phyloP scores from a whole-genome alignment of 1,284 basidiomycete genomes.

The Cryptococcus jaspeensis region DNA sequence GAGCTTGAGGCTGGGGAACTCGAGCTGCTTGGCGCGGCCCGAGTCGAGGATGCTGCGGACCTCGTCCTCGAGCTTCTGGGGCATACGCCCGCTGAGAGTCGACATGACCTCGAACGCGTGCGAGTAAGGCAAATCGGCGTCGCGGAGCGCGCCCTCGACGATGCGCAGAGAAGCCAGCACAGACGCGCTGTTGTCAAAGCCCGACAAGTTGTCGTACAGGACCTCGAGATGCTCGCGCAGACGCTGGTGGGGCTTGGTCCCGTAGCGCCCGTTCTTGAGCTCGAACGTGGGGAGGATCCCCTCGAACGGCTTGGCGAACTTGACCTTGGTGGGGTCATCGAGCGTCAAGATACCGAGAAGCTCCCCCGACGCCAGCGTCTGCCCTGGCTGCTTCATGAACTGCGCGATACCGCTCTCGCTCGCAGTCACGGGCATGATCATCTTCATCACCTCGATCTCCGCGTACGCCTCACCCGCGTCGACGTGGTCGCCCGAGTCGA shows the following conservation, averaged over 20 bases:
- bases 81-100: slow-evolving; percentile 89
- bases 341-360: slow-evolving; percentile 96
- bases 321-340: slow-evolving; percentile 95
- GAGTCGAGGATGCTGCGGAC: slow-evolving; percentile 76
- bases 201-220: slow-evolving; percentile 88
- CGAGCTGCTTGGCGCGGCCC: slow-evolving; percentile 68
- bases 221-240: slow-evolving; percentile 73
- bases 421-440: slow-evolving; percentile 98
- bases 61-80: slow-evolving; percentile 82
- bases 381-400: slow-evolving; percentile 96
- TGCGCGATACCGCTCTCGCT: slow-evolving; percentile 93
- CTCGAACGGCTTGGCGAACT: slow-evolving; percentile 97
- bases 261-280: slow-evolving; percentile 73
- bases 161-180: slow-evolving; percentile 44
- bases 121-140: slow-evolving; percentile 86
- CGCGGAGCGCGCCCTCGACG: slow-evolving; percentile 54
- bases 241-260: slow-evolving; percentile 88
- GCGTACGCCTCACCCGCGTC: slow-evolving; percentile 95
- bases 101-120: slow-evolving; percentile 83
- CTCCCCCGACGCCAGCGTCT: slow-evolving; percentile 95
- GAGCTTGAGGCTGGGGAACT: slow-evolving; percentile 73
- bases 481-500: slow-evolving; percentile 96
- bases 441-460: slow-evolving; percentile 99
- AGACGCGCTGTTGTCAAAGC: slow-evolving; percentile 79
- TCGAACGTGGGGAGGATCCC: slow-evolving; percentile 87